Conservation (phyloP, 768 basidiomycete species). For the Multifurca ochricompacta region DNA sequence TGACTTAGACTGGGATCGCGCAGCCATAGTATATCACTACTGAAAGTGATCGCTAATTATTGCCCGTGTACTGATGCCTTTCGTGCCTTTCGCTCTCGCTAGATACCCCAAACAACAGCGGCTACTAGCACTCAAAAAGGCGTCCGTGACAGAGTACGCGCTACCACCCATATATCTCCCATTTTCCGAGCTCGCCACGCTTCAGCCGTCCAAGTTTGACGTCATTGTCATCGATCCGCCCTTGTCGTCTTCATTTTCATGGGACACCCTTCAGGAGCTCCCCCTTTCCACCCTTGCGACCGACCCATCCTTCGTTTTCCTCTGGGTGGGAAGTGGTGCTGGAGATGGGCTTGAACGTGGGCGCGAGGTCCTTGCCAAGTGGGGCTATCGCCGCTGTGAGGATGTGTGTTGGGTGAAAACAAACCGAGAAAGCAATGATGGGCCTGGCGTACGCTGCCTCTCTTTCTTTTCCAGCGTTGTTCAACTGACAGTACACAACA, state of each 20-base stretch:
- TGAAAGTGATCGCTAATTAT: too few species aligned
- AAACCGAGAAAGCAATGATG: conserved; percentile 62
- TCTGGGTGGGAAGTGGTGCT: conserved; percentile 93
- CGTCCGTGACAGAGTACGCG: conserved; percentile 60
- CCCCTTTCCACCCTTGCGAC: conserved; percentile 78
- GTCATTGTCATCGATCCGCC: conserved; percentile 88
- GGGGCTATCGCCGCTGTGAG: conserved; percentile 93
- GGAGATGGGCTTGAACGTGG: conserved; percentile 89
- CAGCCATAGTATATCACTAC: neutral
- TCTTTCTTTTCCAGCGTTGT: neutral
- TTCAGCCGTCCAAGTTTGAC: conserved; percentile 75
- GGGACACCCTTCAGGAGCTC: conserved; percentile 75
- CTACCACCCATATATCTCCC: conserved; percentile 69
- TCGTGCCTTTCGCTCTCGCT: neutral
- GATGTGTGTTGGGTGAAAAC: conserved; percentile 99
- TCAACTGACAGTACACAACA: conserved; percentile 16
- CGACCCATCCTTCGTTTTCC: conserved; percentile 88
- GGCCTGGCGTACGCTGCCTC: conserved; percentile 56
- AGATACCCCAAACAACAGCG: conserved; percentile 95
- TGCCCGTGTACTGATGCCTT: neutral
- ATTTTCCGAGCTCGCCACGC: conserved; percentile 43
- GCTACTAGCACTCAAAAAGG: conserved; percentile 75
- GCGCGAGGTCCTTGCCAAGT: conserved; percentile 80
- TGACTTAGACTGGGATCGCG: neutral
- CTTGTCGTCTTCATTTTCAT: conserved; percentile 77